A percentile compares a stretch with the other conserved stretches of the same genome.
phyloP scores from a whole-genome alignment of 495 filamentous ascomycete species.

The Monascus purpureus region DNA sequence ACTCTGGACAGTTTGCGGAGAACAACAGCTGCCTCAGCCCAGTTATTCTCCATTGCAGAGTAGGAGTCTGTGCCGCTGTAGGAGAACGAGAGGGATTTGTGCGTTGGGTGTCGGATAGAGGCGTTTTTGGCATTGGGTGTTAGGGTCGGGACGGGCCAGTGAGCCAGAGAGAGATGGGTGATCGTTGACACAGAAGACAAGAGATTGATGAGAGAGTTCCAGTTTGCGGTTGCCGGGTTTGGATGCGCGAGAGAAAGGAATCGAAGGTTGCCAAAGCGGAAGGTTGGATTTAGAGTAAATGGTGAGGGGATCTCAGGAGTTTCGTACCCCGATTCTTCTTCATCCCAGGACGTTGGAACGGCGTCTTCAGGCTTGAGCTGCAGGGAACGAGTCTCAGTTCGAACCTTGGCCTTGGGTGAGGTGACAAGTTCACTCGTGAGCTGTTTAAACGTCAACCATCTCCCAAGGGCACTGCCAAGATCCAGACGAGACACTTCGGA shows the following conservation, averaged over 20 bases:
- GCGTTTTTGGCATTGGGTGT: slow-evolving; percentile 46
- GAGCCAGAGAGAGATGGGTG: slow-evolving; percentile 63
- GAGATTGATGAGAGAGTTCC: slow-evolving; percentile 53
- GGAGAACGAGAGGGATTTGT: slow-evolving; percentile 32
- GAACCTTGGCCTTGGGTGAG: slow-evolving; percentile 6
- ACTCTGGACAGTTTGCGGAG: slow-evolving; percentile 51
- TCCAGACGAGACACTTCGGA: slow-evolving; percentile 49
- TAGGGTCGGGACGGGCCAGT: slow-evolving; percentile 64
- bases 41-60: slow-evolving; percentile 51
- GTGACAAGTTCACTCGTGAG: slow-evolving; percentile 39
- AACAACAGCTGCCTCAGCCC: slow-evolving; percentile 52
- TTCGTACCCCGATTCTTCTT: slow-evolving; percentile 30
- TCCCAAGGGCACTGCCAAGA: slow-evolving; percentile 44
- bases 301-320: slow-evolving; percentile 8
- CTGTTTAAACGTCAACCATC: slow-evolving; percentile 43
- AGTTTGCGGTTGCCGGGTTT: slow-evolving; percentile 32
- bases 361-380: slow-evolving; percentile 5
- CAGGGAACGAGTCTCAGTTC: background rate
- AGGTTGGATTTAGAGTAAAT: slow-evolving; percentile 29
- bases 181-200: slow-evolving; percentile 45
- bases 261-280: slow-evolving; percentile 34
- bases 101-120: slow-evolving; percentile 17
- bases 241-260: slow-evolving; percentile 40
- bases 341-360: slow-evolving; percentile 25
- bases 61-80: slow-evolving; percentile 54